Evolutionary conservation across 129 eudicot genomes (phyloP).

Genomic region (Artemisia tridentata): DNA sequence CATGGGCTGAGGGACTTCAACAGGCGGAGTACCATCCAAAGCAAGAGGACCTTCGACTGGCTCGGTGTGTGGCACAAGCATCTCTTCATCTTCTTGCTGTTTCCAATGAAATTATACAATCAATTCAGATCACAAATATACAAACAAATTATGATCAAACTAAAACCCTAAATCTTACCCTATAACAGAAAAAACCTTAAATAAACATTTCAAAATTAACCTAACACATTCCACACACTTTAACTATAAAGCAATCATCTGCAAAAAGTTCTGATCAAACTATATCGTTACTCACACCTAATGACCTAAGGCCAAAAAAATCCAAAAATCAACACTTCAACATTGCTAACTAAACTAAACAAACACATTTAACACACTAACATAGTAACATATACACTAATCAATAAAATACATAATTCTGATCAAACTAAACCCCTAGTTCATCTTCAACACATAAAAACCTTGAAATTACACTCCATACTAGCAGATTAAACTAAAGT

Average conservation of each 20-base stretch:
- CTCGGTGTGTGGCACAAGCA: slow-evolving; percentile 84
- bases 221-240: too few species aligned
- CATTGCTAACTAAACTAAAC: too few species aligned
- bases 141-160: neutral
- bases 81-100: slow-evolving; percentile 90
- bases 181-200: too few species aligned
- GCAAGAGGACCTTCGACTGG: slow-evolving; percentile 31
- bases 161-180: too few species aligned
- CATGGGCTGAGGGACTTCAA: slow-evolving; percentile 61
- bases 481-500: slow-evolving; percentile 14
- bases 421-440: slow-evolving; percentile 28
- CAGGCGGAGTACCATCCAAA: slow-evolving; percentile 51
- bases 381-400: neutral
- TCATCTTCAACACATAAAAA: slow-evolving; percentile 14
- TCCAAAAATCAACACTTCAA: too few species aligned
- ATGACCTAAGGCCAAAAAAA: too few species aligned
- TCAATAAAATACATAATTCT: neutral
- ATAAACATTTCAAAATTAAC: too few species aligned
- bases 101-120: neutral
- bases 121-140: slow-evolving; percentile 2
- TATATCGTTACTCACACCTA: too few species aligned
- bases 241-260: too few species aligned
- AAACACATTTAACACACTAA: too few species aligned
- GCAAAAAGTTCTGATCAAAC: too few species aligned
- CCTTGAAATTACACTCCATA: slow-evolving; percentile 1